These are phyloP conservation scores for Dendrocalamus latiflorus DNA, from an alignment of 202 grass and related monocot genomes.

Conservation along the genomic window DNA sequence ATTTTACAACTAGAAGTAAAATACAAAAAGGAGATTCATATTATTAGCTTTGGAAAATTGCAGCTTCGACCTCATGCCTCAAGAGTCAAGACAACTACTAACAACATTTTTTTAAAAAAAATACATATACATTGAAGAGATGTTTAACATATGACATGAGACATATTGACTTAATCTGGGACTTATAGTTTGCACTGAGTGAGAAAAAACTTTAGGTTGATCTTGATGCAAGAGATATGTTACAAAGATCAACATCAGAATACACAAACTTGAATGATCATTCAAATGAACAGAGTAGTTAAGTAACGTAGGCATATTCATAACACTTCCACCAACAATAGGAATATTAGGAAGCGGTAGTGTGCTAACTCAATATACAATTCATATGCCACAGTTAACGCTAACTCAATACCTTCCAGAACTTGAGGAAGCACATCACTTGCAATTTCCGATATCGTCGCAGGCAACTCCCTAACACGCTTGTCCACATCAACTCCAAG, in stretches of 20 bases:
- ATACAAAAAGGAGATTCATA: neutral
- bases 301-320: neutral
- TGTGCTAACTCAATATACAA: neutral
- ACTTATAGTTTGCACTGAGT: neutral
- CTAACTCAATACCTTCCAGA: constrained; percentile 25
- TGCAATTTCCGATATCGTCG: neutral
- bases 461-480: constrained; percentile 4
- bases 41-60: neutral
- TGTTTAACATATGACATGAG: constrained; percentile 11
- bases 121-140: neutral
- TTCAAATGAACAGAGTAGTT: neutral
- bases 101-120: neutral
- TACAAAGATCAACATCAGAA: neutral
- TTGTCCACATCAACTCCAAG: constrained; percentile 21
- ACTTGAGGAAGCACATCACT: neutral
- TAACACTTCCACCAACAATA: constrained; percentile 4
- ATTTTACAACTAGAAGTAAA: neutral
- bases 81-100: neutral
- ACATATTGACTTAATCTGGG: neutral
- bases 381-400: neutral
- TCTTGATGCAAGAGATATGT: neutral
- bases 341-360: neutral
- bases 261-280: neutral
- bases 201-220: neutral
- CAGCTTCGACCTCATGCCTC: neutral